phyloP scores from a whole-genome alignment of 176 grass and related monocot genomes.

The bread wheat (Triticum aestivum) region DNA sequence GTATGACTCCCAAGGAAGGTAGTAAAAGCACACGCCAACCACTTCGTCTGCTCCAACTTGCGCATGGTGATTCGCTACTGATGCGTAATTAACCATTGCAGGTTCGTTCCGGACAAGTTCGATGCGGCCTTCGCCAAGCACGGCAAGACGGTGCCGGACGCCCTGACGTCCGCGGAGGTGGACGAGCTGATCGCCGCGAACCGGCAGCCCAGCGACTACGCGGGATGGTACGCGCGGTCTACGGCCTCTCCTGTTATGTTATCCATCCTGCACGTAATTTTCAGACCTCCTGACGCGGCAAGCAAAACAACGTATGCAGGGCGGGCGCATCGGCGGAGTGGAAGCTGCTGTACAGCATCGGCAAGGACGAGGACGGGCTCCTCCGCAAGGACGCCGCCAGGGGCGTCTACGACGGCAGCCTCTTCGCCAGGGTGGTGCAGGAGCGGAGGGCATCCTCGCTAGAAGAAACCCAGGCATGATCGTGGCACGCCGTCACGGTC shows the following conservation, averaged over 20 bases:
- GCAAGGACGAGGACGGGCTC: constrained; percentile 78
- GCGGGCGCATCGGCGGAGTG: constrained; percentile 50
- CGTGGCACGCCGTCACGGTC: neutral
- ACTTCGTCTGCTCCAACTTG: neutral
- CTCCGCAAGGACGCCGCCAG: constrained; percentile 57
- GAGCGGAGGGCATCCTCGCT: neutral
- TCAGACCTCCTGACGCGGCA: neutral
- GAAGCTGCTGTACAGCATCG: constrained; percentile 51
- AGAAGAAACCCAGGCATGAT: constrained; percentile 26
- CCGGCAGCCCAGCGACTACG: constrained; percentile 41
- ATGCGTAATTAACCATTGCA: neutral
- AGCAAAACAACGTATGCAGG: constrained; percentile 12
- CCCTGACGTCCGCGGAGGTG: constrained; percentile 58
- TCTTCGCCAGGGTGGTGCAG: constrained; percentile 59
- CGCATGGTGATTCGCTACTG: neutral
- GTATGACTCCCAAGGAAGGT: constrained; percentile 79
- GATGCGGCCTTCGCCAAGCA: constrained; percentile 70
- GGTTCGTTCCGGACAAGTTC: constrained; percentile 80
- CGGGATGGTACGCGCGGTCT: constrained; percentile 43
- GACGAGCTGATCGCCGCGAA: constrained; percentile 58
- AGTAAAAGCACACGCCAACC: neutral
- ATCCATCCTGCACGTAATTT: too few species aligned
- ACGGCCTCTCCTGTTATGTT: too few species aligned
- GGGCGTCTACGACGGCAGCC: constrained; percentile 63
- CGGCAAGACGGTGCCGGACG: constrained; percentile 50